Base-by-base conservation (phyloP, 176 grass and related monocot genomes). In the Carex parvula region DNA sequence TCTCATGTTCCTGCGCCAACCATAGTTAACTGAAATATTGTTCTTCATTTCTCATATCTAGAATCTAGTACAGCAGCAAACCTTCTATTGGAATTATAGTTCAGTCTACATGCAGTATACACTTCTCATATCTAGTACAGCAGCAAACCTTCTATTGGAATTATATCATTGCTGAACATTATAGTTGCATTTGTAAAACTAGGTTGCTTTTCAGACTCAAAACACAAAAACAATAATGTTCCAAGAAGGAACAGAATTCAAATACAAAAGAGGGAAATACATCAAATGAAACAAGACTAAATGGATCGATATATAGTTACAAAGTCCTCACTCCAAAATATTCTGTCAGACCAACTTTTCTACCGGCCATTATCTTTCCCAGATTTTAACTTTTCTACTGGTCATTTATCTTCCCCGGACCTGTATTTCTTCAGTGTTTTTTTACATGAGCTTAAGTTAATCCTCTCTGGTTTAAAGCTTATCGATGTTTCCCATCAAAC, bases 371-470 rank as follows among this genome's bases (percentile, higher is more conserved):
- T 95, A 85, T 92, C 88, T 66, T 95, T 85, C 79, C 89, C 85
- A 0, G 91, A 81, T 78, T 86, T 2, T 42, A 60, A 8, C 35
- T 18, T 44, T 11, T 42, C 18, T 42, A 70, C 5, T 3, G 58
- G 62, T 65, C 64, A 86, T 73, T 91, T 93, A 85, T 93, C 88
- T 66, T 92, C 88, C 72, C 90, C 86, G 0, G 91, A 84, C 72
- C 84, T 89, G 61, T 89, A 81, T 84, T 85, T 63, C 78, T 87
- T 85, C 41, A 53, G 87, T 87, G 78, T 71, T 88, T 37, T 91
- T 69, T 95, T 74, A 81, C 91, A 89, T 41, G 91, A 94, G 83
- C 95, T 94, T 24, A 13, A 77, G 12, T 14, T 77, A 55, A 22
- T 26, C 50, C 20, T 55, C 50, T 56, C 50, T 56, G 5, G 2